Evolutionary conservation across 2,329 filamentous ascomycete genomes (phyloP).

Genomic region (Fusarium pseudograminearum): DNA sequence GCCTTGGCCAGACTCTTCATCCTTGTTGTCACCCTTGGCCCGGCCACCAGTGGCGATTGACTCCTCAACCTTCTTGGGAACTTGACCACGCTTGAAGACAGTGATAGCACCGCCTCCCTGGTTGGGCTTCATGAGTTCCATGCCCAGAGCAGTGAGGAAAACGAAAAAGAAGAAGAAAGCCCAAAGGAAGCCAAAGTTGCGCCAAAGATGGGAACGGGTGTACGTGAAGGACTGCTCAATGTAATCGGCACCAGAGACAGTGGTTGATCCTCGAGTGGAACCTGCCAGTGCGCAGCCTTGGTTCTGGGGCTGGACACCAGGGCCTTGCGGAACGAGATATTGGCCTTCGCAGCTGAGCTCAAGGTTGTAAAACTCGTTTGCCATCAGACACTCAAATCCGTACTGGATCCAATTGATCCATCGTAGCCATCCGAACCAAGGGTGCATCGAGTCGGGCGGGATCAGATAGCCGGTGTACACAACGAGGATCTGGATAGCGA

Average conservation of each 20-base stretch:
- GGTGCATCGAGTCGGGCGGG: conserved; percentile 65
- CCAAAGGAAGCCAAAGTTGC: conserved; percentile 82
- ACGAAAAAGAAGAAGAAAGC: conserved; percentile 82
- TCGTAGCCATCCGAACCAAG: conserved; percentile 75
- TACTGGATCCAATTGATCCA: conserved; percentile 78
- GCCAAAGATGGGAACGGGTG: conserved; percentile 71
- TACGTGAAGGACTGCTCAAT: conserved; percentile 67
- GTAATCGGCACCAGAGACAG: conserved; percentile 68
- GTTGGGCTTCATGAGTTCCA: conserved; percentile 74
- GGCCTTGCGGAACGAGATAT: conserved; percentile 67
- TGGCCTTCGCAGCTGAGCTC: conserved; percentile 69
- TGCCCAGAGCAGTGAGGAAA: conserved; percentile 75
- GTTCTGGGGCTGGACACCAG: conserved; percentile 50
- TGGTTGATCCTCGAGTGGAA: conserved; percentile 59
- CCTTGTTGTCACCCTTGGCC: conserved; percentile 55
- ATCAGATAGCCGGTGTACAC: conserved; percentile 77
- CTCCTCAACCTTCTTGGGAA: conserved; percentile 68
- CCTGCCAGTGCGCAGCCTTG: conserved; percentile 66
- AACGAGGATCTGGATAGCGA: conserved; percentile 71
- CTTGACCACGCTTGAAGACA: conserved; percentile 72
- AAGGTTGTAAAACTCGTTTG: conserved; percentile 71
- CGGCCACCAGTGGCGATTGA: conserved; percentile 65
- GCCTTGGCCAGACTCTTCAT: conserved; percentile 60
- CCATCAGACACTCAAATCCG: conserved; percentile 74
- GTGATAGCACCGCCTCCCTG: conserved; percentile 70